Percentiles rank a stretch among this genome's conserved stretches.
Conservation (phyloP, 2,329 filamentous ascomycete species). For the Aureobasidium leucospermi region DNA sequence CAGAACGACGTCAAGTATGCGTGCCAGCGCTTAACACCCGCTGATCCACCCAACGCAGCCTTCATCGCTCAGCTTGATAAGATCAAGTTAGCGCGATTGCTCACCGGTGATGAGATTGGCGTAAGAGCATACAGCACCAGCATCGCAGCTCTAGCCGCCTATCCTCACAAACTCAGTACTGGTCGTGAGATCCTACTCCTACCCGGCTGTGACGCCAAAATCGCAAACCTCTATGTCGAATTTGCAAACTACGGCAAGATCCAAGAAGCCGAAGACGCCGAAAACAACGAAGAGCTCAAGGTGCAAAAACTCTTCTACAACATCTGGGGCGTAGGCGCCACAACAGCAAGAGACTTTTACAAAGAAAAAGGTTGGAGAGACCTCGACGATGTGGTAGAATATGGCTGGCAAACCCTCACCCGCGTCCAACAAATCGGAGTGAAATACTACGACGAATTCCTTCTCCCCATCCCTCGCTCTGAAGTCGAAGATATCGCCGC, state of each 20-base stretch:
- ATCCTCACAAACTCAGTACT: slow-evolving; percentile 53
- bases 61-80: slow-evolving; percentile 71
- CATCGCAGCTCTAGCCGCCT: slow-evolving; percentile 76
- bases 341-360: slow-evolving; percentile 76
- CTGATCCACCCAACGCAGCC: slow-evolving; percentile 60
- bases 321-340: slow-evolving; percentile 87
- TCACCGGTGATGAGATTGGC: slow-evolving; percentile 70
- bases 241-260: slow-evolving; percentile 57
- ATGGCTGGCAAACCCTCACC: slow-evolving; percentile 66
- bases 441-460: slow-evolving; percentile 87
- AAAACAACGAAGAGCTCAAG: slow-evolving; percentile 56
- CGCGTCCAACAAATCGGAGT: slow-evolving; percentile 88
- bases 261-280: slow-evolving; percentile 55
- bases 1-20: slow-evolving; percentile 60
- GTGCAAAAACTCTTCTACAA: slow-evolving; percentile 66
- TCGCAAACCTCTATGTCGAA: slow-evolving; percentile 69
- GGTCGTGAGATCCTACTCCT: slow-evolving; percentile 43
- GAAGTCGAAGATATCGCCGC: slow-evolving; percentile 67
- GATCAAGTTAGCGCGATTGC: slow-evolving; percentile 62
- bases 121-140: slow-evolving; percentile 80
- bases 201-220: slow-evolving; percentile 75
- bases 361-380: slow-evolving; percentile 68
- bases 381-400: slow-evolving; percentile 77
- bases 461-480: slow-evolving; percentile 58
- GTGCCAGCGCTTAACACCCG: slow-evolving; percentile 70